phyloP scores from a whole-genome alignment of 768 basidiomycete species.

The Leccinum rimulosum region DNA sequence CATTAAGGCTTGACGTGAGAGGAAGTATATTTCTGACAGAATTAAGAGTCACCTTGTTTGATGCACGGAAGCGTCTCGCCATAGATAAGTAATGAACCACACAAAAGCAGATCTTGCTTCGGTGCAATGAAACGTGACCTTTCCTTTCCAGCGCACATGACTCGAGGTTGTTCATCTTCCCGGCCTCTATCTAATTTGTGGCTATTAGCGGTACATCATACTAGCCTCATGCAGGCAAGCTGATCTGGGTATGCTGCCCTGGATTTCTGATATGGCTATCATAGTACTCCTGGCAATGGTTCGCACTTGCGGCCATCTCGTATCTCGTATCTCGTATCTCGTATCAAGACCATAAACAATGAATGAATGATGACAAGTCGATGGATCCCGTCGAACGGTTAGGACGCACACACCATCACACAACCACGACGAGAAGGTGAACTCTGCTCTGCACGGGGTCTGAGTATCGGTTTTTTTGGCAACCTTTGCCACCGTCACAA shows the following conservation, averaged over 20 bases:
- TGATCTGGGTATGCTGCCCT: constrained; percentile 7
- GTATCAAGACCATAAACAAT: not conserved
- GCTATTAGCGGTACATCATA: not conserved
- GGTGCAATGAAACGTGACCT: not conserved
- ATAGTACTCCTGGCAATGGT: not conserved
- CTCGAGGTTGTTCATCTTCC: not conserved
- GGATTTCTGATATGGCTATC: not conserved
- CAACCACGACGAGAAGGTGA: not conserved
- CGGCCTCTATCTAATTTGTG: not conserved
- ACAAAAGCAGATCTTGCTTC: constrained; percentile 1
- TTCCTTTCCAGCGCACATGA: constrained; percentile 2
- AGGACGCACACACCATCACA: not conserved
- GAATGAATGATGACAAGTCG: not conserved
- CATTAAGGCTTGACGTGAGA: not conserved
- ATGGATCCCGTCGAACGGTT: constrained; percentile 2
- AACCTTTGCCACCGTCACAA: constrained; percentile 1
- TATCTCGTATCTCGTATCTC: not conserved
- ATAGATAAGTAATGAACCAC: constrained; percentile 9
- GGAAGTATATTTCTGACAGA: constrained; percentile 2
- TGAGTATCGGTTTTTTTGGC: constrained; percentile 1
- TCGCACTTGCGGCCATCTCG: not conserved
- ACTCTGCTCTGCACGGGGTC: constrained; percentile 8
- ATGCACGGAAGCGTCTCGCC: constrained; percentile 12
- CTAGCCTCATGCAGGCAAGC: not conserved
- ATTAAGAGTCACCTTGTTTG: constrained; percentile 2